Percentiles rank a stretch among this genome's conserved stretches.
phyloP scores from a whole-genome alignment of 192 early-diverging fungal genomes.

The Backusella parvicylindrica region DNA sequence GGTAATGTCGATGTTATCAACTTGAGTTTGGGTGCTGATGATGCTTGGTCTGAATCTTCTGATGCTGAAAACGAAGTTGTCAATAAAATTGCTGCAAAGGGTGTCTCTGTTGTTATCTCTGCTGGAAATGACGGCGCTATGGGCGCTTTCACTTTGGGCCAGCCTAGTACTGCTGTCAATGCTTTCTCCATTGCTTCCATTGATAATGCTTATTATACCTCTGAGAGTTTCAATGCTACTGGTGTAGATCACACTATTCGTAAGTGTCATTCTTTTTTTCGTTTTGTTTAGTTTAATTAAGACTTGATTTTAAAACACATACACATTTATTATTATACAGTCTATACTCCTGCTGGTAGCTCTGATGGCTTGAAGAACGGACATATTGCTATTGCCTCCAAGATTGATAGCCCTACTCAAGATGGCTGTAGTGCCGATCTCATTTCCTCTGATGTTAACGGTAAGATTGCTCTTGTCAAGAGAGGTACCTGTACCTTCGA shows the following conservation, averaged over 20 bases:
- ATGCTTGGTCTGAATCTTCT: conserved; percentile 48
- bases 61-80: conserved; percentile 57
- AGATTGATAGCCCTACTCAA: conserved; percentile 29
- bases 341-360: not conserved
- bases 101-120: conserved; percentile 49
- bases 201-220: conserved; percentile 40
- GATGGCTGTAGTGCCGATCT: conserved; percentile 51
- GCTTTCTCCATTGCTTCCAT: conserved; percentile 58
- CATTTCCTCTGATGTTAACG: conserved; percentile 37
- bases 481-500: conserved; percentile 73
- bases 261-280: no score
- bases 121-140: conserved; percentile 63
- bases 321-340: not conserved
- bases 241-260: not conserved
- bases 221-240: conserved; percentile 13
- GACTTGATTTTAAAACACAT: not conserved
- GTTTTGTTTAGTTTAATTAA: no score
- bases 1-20: conserved; percentile 75
- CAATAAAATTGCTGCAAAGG: conserved; percentile 37
- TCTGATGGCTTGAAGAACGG: conserved; percentile 16
- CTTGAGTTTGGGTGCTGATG: conserved; percentile 73
- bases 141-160: conserved; percentile 53
- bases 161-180: conserved; percentile 53
- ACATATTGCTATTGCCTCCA: conserved; percentile 43
- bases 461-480: conserved; percentile 60